A percentile compares a stretch with the other conserved stretches of the same genome.
These are phyloP conservation scores for Panicum hallii DNA, from an alignment of 202 grass and related monocot genomes.

Conservation along the genomic window DNA sequence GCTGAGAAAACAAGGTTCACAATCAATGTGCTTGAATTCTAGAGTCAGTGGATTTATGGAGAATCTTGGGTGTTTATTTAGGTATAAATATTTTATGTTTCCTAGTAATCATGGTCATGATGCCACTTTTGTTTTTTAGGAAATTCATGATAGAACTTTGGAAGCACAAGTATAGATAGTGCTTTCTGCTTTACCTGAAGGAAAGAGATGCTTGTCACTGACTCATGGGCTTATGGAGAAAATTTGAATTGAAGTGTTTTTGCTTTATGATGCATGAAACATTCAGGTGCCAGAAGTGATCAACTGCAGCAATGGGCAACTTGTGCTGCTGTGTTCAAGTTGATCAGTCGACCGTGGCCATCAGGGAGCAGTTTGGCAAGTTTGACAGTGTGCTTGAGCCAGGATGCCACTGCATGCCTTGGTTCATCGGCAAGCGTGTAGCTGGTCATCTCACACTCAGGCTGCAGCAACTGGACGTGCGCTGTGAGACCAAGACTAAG, in stretches of 20 bases:
- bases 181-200: neutral
- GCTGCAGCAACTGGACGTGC: slow-evolving; percentile 79
- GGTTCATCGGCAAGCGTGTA: slow-evolving; percentile 57
- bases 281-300: slow-evolving; percentile 48
- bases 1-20: neutral
- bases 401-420: slow-evolving; percentile 81
- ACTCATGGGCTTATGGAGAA: slow-evolving; percentile 6
- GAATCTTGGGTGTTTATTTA: neutral
- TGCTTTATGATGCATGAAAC: slow-evolving; percentile 32
- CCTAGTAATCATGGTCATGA: neutral
- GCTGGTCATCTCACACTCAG: slow-evolving; percentile 73
- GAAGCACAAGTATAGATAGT: neutral
- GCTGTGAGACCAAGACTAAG: slow-evolving; percentile 80
- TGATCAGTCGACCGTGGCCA: slow-evolving; percentile 74
- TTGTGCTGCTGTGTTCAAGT: slow-evolving; percentile 71
- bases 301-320: slow-evolving; percentile 63
- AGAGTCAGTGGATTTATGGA: neutral
- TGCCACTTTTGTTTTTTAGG: neutral
- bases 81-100: neutral
- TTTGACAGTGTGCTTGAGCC: slow-evolving; percentile 71
- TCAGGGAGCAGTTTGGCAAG: slow-evolving; percentile 75
- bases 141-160: neutral
- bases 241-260: neutral
- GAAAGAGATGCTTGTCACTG: neutral
- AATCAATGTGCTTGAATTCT: neutral